A percentile compares a stretch with the other conserved stretches of the same genome.
Conservation (phyloP, 352 stramenopile species). For the Pythium aquatile region DNA sequence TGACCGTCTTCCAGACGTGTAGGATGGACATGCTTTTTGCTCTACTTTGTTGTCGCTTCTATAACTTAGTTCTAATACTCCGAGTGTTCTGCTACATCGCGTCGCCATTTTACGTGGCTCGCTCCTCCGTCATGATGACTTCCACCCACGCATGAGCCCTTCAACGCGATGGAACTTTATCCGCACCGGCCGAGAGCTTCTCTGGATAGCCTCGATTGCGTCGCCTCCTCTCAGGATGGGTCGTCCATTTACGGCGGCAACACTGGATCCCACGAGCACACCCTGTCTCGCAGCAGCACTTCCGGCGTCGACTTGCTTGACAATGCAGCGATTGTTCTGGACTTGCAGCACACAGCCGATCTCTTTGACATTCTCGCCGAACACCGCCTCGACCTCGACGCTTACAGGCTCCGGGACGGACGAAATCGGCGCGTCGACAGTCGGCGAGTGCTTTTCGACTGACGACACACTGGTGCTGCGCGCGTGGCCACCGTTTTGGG, state of each 20-base stretch:
- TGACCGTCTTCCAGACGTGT: slow-evolving; percentile 43
- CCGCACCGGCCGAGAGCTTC: slow-evolving; percentile 50
- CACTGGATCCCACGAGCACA: slow-evolving; percentile 63
- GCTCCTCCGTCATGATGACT: slow-evolving; percentile 3
- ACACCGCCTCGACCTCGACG: slow-evolving; percentile 53
- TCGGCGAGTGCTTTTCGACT: not conserved
- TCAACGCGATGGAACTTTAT: slow-evolving; percentile 78
- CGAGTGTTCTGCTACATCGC: not conserved
- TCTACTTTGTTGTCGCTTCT: slow-evolving; percentile 10
- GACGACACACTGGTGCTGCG: not conserved
- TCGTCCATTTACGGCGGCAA: slow-evolving; percentile 66
- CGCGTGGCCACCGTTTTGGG: not conserved
- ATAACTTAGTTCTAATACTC: slow-evolving; percentile 15
- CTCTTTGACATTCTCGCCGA: slow-evolving; percentile 42
- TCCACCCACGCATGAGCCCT: slow-evolving; percentile 73
- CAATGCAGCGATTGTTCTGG: slow-evolving; percentile 55
- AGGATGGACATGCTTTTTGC: not conserved
- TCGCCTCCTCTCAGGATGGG: slow-evolving; percentile 48
- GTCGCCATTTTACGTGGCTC: not conserved
- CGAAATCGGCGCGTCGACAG: slow-evolving; percentile 32
- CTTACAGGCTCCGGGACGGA: slow-evolving; percentile 61
- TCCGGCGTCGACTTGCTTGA: slow-evolving; percentile 52
- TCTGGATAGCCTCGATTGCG: slow-evolving; percentile 49
- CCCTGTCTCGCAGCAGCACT: slow-evolving; percentile 52
- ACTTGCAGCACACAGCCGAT: slow-evolving; percentile 60